These are phyloP conservation scores for Pseudocercospora vitis DNA, from an alignment of 2,329 filamentous ascomycete genomes.

Conservation along the genomic window DNA sequence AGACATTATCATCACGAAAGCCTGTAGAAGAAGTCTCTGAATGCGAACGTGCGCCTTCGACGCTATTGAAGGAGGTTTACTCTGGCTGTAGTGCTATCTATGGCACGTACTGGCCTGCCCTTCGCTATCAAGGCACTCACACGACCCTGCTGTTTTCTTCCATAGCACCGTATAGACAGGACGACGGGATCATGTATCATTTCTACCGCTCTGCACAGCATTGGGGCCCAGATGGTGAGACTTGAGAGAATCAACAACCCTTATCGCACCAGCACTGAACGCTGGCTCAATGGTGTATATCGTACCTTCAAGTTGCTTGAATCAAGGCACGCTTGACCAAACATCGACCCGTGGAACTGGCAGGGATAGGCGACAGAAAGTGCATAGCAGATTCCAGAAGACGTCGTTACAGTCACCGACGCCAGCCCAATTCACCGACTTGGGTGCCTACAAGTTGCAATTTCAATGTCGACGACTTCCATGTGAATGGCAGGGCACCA, in stretches of 20 bases:
- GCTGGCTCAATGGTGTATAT: conserved; percentile 18
- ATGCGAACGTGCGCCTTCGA: conserved; percentile 13
- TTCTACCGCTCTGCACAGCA: conserved; percentile 21
- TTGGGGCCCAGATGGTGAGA: conserved; percentile 24
- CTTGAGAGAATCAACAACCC: conserved; percentile 22
- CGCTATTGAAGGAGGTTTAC: conserved; percentile 16
- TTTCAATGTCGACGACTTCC: conserved; percentile 44
- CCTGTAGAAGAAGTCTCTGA: conserved; percentile 22
- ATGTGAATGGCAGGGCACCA: conserved; percentile 38
- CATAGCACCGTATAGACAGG: conserved; percentile 20
- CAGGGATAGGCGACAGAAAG: conserved; percentile 33
- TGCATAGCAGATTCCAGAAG: conserved; percentile 28
- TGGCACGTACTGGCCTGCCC: too few relatives aligned
- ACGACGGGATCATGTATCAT: conserved; percentile 21
- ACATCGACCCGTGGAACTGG: conserved; percentile 20
- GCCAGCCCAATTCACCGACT: conserved; percentile 38
- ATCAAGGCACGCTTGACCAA: conserved; percentile 6
- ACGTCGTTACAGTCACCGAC: conserved; percentile 46
- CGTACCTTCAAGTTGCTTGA: conserved; percentile 12
- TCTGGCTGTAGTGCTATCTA: too few relatives aligned
- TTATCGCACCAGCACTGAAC: conserved; percentile 21
- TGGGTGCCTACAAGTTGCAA: conserved; percentile 39
- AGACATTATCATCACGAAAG: conserved; percentile 27
- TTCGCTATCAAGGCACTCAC: too few relatives aligned
- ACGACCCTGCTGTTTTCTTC: conserved; percentile 22